Base-by-base conservation (phyloP, 2,329 filamentous ascomycete species). In the Pseudopithomyces chartarum region DNA sequence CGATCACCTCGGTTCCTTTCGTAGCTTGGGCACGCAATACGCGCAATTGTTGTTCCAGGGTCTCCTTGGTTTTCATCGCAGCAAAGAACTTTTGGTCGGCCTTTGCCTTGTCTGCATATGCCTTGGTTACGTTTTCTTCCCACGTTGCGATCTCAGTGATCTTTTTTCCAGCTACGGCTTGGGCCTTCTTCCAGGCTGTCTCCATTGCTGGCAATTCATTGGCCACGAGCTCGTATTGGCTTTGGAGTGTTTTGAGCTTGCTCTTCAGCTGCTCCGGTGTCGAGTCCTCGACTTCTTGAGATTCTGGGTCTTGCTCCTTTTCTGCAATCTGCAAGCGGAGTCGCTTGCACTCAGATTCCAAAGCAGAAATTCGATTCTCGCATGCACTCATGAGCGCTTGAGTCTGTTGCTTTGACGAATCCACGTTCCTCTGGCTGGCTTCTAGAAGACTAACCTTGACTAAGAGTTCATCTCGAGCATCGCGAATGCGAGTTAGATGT, bases 21-120 rank as follows among this genome's bases (percentile, higher is more conserved):
- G 86, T 84, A 70, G 94, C 96, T 74, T 98, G 93, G 59, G 87
- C 83, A 58, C 92, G 87, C 56, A 97, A 80, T 3, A 88, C 85
- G 64, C 90, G 85, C 45, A 96, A 88, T 77, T 98, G 94, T 56
- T 85, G 83, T 56, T 92, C 89, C 49, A 92, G 85, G 43, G 90
- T 88, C 69, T 98, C 94, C 70, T 94, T 96, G 65, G 93, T 90
- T 73, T 97, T 97, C 82, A 96, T 92, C 8, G 93, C 92, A 1
- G 91, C 91, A 75, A 98, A 98, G 73, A 96, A 99, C 77, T 98
- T 98, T 71, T 98, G 94, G 70, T 99, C 95, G 1, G 94, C 94
- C 76, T 97, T 98, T 62, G 89, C 88, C 80, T 99, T 99, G 77
- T 99, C 92, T 0, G 92, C 91, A 39, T 86, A 86, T 19, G 96